A percentile compares a stretch with the other conserved stretches of the same genome.
These are phyloP conservation scores for Hibiscus syriacus DNA, from an alignment of 345 rosid genomes.

Conservation along the genomic window DNA sequence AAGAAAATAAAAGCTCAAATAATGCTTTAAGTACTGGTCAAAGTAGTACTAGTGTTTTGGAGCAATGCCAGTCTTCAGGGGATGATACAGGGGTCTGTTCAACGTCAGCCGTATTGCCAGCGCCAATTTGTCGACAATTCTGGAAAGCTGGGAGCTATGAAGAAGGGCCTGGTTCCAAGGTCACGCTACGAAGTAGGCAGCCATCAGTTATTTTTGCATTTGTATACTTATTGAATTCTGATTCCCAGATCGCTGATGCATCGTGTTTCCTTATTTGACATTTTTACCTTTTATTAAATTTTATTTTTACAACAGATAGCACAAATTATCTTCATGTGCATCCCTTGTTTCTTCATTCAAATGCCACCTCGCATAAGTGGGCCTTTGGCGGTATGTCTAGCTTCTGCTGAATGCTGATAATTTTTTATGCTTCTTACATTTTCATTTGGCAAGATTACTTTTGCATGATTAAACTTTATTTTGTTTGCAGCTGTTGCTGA, in stretches of 20 bases:
- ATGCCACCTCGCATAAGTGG: constrained; percentile 99
- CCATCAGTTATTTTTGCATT: constrained; percentile 2
- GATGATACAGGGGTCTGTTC: constrained; percentile 66
- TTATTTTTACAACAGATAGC: constrained; percentile 36
- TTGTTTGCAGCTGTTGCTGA: constrained; percentile 77
- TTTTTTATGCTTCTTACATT: background rate
- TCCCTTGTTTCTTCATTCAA: constrained; percentile 96
- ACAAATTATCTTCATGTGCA: constrained; percentile 81
- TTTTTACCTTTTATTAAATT: too few species aligned
- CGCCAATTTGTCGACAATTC: constrained; percentile 83
- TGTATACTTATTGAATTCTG: background rate
- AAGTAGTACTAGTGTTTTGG: constrained; percentile 53
- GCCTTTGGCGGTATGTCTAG: constrained; percentile 82
- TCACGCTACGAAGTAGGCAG: constrained; percentile 49
- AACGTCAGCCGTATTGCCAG: constrained; percentile 41
- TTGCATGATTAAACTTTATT: background rate
- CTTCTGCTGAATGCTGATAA: background rate
- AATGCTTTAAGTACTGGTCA: constrained; percentile 22
- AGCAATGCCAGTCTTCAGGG: constrained; percentile 59
- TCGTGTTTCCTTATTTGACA: too few species aligned
- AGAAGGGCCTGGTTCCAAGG: constrained; percentile 40
- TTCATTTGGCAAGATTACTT: background rate
- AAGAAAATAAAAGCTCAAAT: constrained; percentile 35
- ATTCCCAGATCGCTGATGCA: background rate
- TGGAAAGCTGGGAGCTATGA: constrained; percentile 87